Evolutionary conservation across 2,329 filamentous ascomycete genomes (phyloP).

Genomic region (Periconia sp.): DNA sequence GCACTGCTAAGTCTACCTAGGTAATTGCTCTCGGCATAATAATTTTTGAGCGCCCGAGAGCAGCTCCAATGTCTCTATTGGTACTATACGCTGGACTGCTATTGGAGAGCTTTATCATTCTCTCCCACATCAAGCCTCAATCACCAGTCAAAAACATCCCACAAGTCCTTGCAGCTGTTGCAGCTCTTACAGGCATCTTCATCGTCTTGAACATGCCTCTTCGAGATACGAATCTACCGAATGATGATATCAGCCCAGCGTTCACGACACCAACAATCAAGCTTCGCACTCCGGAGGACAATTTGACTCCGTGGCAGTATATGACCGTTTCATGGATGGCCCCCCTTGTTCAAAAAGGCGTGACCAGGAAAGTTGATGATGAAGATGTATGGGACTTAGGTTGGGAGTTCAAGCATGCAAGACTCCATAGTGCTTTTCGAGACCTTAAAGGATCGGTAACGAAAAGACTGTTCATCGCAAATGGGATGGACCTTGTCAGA

Average conservation of each 20-base stretch:
- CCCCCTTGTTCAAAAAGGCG: conserved; percentile 72
- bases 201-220: conserved; percentile 73
- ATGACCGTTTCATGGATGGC: conserved; percentile 84
- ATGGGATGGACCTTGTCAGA: conserved; percentile 78
- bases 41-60: conserved; percentile 47
- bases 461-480: conserved; percentile 72
- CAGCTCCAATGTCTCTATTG: conserved; percentile 49
- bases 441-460: conserved; percentile 76
- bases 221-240: conserved; percentile 63
- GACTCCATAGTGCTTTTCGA: conserved; percentile 76
- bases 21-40: conserved; percentile 43
- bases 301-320: conserved; percentile 80
- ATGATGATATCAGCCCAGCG: conserved; percentile 64
- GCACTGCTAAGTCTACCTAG: conserved; percentile 39
- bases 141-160: conserved; percentile 42
- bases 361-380: conserved; percentile 70
- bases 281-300: conserved; percentile 80
- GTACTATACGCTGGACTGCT: conserved; percentile 43
- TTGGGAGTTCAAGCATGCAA: conserved; percentile 80
- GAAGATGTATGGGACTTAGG: conserved; percentile 82
- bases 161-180: conserved; percentile 40
- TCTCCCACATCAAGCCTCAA: conserved; percentile 25
- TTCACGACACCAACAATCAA: conserved; percentile 62
- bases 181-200: conserved; percentile 56
- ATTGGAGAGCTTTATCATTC: conserved; percentile 42